Conservation (phyloP, 1,139 yeast genomes). For the Suhomyces bribrorum region DNA sequence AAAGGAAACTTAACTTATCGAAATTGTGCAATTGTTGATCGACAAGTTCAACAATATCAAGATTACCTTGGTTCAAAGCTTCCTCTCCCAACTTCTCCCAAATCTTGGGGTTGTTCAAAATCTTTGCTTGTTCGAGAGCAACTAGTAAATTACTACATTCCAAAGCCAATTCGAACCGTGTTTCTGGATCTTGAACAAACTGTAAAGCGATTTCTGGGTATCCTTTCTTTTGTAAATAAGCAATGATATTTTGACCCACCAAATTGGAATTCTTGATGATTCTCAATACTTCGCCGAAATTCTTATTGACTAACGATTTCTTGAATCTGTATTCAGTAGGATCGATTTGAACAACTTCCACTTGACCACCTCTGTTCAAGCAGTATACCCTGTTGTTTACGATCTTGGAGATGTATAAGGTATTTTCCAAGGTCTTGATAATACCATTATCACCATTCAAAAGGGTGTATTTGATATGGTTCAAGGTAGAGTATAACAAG, state of each 20-base stretch:
- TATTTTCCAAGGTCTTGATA: slow-evolving; percentile 86
- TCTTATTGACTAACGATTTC: slow-evolving; percentile 84
- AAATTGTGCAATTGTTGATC: slow-evolving; percentile 86
- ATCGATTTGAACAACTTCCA: slow-evolving; percentile 76
- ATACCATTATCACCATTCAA: slow-evolving; percentile 95
- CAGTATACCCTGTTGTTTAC: slow-evolving; percentile 73
- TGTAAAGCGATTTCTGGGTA: slow-evolving; percentile 94
- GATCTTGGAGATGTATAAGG: slow-evolving; percentile 80
- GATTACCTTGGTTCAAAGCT: slow-evolving; percentile 88
- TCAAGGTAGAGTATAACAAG: slow-evolving; percentile 87
- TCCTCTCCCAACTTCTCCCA: slow-evolving; percentile 88
- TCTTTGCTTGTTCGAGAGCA: slow-evolving; percentile 88
- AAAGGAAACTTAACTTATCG: slow-evolving; percentile 87
- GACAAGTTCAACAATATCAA: slow-evolving; percentile 80
- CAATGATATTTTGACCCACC: slow-evolving; percentile 96
- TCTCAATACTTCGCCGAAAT: slow-evolving; percentile 88
- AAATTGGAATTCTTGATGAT: slow-evolving; percentile 85
- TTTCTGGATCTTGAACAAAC: slow-evolving; percentile 94
- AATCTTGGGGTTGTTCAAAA: slow-evolving; percentile 62
- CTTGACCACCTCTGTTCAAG: slow-evolving; percentile 82
- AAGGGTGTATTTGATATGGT: slow-evolving; percentile 91
- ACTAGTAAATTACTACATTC: slow-evolving; percentile 88
- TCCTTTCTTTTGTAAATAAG: slow-evolving; percentile 92
- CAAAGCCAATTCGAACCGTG: slow-evolving; percentile 91
- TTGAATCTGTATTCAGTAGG: slow-evolving; percentile 98